Evolutionary conservation across 331 rosid species (phyloP), one percentile per base, ranked within the genome.

Genomic region (Spiraea crenata): DNA sequence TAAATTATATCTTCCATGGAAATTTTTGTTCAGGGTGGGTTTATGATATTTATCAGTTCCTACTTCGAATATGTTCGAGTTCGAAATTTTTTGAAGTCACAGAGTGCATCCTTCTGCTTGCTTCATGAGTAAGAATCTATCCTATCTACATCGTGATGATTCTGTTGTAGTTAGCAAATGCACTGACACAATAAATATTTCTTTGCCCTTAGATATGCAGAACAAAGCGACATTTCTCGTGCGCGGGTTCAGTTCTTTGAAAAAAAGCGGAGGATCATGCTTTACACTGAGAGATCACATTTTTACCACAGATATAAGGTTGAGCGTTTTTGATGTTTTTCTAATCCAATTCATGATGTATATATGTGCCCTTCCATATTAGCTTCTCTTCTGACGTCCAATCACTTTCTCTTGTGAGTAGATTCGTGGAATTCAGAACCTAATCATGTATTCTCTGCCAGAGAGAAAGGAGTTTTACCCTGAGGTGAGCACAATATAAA

Each of bases 271-370:
- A 90, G 85, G 79, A 89, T 87, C 45, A 82, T 93, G 89, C 91
- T 93, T 69, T 90, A 93, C 85, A 90, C 98, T 0, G 97, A 93
- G 85, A 93, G 96, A 64, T 77, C 91, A 81, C 98, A 93, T 79
- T 90, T 90, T 82, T 89, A 88, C 80, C 92, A 85, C 85, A 84
- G 96, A 90, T 93, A 87, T 61, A 89, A 89, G 98, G 98, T 92
- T 86, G 98, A 97, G 90, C 67, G 69, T 67, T 59, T 40, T n/a
- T 55, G 59, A 35, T 47, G 60, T 67, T 62, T 17, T 70, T 46
- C 52, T 5, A 3, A 14, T 35, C 72, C 5, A 14, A 25, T 12
- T 68, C 70, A 16, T 73, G 38, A 16, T 61, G 34, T 52, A 16
- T 16, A 8, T 14, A 4, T 14, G 25, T 46, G 16, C 5, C 52